Base-by-base conservation (phyloP, 768 basidiomycete genomes). In the Lyophyllum decastes region DNA sequence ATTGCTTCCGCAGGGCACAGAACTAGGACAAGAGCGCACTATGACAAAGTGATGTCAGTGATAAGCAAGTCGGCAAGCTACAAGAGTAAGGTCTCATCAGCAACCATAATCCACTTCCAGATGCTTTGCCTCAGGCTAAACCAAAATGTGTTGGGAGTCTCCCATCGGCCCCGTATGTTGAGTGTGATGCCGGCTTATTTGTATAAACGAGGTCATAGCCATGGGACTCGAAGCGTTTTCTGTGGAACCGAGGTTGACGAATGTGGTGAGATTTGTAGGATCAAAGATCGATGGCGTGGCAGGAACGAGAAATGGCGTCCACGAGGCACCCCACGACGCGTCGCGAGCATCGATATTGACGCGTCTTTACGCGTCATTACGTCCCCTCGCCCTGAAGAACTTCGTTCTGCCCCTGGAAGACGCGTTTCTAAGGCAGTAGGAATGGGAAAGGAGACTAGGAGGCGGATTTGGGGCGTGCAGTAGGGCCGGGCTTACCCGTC, bases 291-390 rank as follows among this genome's bases (percentile, higher is more conserved):
- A 61, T 61, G 61, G 54, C 62, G 41, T 57, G 60, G 54, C 58
- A 64, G 62, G 54, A 49, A 55, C 55, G 48, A 49, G 26, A 52
- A 57, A 57, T 40, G 52, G 49, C 35, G 43, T 47, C 56, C 61
- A 63, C 55, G 64, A 65, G 60, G 62, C 52, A 41, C 52, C 25
- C 17, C 55, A 55, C 59, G 43, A 63, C 61, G 61, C 55, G 56
- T 57, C 63, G 59, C 26, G 49, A 22, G 26, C 30, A 54, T 43
- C 48, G 51, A 44, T 55, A 64, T 57, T 60, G 68, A 79, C 77
- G 78, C 78, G 79, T 79, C 67, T 73, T 74, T 70, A 77, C 78
- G 79, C 78, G 79, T 77, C 61, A 66, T 78, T 76, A 71, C 68
- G 70, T 73, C 48, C 59, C 16, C 54, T n/a, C 25, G 53, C 50